A percentile compares a stretch with the other conserved stretches of the same genome.
These are phyloP conservation scores for Eurotiales sp. DNA, from an alignment of 2,329 filamentous ascomycete genomes.

Conservation along the genomic window DNA sequence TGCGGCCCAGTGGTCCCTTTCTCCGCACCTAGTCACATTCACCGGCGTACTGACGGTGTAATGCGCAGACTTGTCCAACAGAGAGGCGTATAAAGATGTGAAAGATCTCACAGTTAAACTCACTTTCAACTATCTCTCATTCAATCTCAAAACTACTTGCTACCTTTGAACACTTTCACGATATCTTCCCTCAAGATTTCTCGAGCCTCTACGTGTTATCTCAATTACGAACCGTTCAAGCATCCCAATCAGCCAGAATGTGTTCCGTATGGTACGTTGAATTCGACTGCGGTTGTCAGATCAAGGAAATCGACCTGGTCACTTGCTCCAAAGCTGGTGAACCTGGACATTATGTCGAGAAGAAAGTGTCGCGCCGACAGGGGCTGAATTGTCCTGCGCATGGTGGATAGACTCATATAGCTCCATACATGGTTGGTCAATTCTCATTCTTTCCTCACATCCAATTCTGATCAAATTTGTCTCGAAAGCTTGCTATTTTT, in stretches of 20 bases:
- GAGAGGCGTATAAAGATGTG: constrained; percentile 15
- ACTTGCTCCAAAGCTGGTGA: constrained; percentile 32
- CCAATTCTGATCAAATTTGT: constrained; percentile 1
- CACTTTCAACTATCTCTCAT: constrained; percentile 8
- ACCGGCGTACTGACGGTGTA: neutral
- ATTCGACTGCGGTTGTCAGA: constrained; percentile 35
- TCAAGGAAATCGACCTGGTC: constrained; percentile 32
- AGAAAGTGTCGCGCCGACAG: constrained; percentile 28
- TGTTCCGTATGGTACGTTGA: constrained; percentile 35
- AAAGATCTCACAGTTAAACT: too few species aligned
- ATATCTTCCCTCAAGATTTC: neutral
- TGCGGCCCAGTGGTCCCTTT: constrained; percentile 10
- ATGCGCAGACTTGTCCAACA: neutral
- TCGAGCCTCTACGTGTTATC: neutral
- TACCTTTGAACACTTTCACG: neutral
- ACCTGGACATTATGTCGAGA: constrained; percentile 28
- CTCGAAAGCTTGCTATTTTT: constrained; percentile 5
- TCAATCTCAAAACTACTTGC: neutral
- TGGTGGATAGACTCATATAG: constrained; percentile 14
- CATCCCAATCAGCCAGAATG: constrained; percentile 22
- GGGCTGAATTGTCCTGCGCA: constrained; percentile 34
- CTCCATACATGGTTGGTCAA: neutral
- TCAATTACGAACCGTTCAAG: neutral
- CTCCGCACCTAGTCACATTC: constrained; percentile 11
- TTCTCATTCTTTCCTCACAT: neutral